Evolutionary conservation across 164 flowering plant genomes (phyloP).

Genomic region (Nymphaea thermarum): DNA sequence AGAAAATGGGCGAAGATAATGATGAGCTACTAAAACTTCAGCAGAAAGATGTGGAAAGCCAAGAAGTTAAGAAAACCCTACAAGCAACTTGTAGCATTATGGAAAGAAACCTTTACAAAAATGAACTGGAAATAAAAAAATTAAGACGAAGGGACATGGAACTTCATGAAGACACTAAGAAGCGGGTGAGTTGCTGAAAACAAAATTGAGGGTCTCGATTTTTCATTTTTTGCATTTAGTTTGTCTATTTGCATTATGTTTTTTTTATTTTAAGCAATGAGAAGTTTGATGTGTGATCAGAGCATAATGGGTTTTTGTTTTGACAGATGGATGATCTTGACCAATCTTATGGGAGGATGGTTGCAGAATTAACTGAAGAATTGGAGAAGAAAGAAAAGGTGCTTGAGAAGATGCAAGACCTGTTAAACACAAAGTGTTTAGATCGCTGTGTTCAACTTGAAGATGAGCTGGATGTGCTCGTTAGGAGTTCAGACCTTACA

Average conservation of each 20-base stretch:
- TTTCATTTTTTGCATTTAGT: neutral
- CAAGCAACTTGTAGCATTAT: neutral
- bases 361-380: slow-evolving; percentile 1
- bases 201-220: neutral
- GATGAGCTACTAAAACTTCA: neutral
- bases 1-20: slow-evolving; percentile 1
- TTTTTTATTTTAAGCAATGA: neutral
- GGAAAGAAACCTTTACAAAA: neutral
- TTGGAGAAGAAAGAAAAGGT: neutral
- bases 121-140: neutral
- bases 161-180: neutral
- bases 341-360: neutral
- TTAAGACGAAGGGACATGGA: slow-evolving; percentile 1
- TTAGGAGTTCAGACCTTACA: neutral
- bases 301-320: neutral
- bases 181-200: neutral
- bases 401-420: slow-evolving; percentile 1
- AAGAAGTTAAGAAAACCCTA: neutral
- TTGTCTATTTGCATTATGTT: neutral
- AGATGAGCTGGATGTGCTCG: neutral
- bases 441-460: slow-evolving; percentile 1
- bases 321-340: slow-evolving; percentile 1
- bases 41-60: neutral
- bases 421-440: neutral
- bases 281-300: neutral